These are phyloP conservation scores for Diphasiastrum complanatum DNA, from an alignment of 83 land plant genomes.

Conservation along the genomic window DNA sequence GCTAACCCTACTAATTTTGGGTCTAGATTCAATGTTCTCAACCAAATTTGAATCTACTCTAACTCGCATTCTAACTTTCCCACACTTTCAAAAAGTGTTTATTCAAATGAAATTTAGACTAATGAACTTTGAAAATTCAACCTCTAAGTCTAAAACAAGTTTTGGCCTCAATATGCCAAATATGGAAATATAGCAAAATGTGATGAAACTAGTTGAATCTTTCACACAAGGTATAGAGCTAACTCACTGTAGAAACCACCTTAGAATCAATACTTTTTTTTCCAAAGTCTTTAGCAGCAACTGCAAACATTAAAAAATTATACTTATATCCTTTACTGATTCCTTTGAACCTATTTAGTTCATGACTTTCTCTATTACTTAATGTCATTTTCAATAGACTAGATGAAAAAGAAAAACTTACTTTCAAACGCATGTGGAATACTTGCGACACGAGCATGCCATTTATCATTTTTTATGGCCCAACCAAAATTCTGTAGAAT, in stretches of 20 bases:
- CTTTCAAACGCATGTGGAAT: slow-evolving; percentile 78
- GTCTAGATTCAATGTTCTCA: too few species aligned
- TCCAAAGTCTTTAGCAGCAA: slow-evolving; percentile 26
- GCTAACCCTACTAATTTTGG: too few species aligned
- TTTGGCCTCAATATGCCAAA: too few species aligned
- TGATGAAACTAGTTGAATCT: too few species aligned
- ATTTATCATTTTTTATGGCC: slow-evolving; percentile 74
- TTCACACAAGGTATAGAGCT: neutral
- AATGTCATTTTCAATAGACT: neutral
- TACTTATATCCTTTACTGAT: neutral
- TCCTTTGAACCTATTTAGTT: neutral
- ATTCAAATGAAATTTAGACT: too few species aligned
- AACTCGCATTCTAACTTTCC: too few species aligned
- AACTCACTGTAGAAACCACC: slow-evolving; percentile 28
- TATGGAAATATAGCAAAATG: too few species aligned
- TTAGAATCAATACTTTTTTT: slow-evolving; percentile 21
- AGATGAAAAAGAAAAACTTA: slow-evolving; percentile 14
- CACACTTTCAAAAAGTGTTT: too few species aligned
- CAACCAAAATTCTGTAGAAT: slow-evolving; percentile 64
- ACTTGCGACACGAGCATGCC: slow-evolving; percentile 88
- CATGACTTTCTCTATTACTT: neutral
- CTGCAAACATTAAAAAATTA: slow-evolving; percentile 19
- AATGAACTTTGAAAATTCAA: too few species aligned
- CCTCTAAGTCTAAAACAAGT: too few species aligned
- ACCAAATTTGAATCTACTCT: too few species aligned